These are phyloP conservation scores for Torulaspora pretoriensis DNA, from an alignment of 1,139 yeast genomes.

Conservation along the genomic window DNA sequence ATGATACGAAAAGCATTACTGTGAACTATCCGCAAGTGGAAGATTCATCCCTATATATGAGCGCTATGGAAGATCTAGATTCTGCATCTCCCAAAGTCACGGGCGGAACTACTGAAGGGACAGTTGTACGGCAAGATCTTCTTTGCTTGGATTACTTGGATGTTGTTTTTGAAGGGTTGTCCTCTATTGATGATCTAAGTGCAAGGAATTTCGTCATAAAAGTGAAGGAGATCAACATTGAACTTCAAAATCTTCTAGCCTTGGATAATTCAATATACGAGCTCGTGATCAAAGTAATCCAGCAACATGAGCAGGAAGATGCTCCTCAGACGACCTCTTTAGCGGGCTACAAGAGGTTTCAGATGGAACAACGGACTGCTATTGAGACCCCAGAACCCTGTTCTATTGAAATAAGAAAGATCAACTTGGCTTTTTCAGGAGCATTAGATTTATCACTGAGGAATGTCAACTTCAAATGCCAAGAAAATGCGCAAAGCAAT, in stretches of 20 bases:
- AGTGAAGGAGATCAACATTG: constrained; percentile 15
- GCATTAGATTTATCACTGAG: constrained; percentile 7
- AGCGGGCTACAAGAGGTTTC: constrained; percentile 26
- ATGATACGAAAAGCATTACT: constrained; percentile 47
- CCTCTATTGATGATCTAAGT: constrained; percentile 44
- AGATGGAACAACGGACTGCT: constrained; percentile 27
- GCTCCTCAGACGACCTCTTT: constrained; percentile 12
- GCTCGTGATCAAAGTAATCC: constrained; percentile 1
- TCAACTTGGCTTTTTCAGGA: constrained; percentile 13
- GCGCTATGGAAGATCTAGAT: constrained; percentile 55
- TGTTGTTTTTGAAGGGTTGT: constrained; percentile 51
- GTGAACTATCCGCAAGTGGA: constrained; percentile 65
- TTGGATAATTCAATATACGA: constrained; percentile 14
- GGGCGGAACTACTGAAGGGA: constrained; percentile 15
- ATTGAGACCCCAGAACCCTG: constrained; percentile 12
- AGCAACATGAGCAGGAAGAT: neutral
- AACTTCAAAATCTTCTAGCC: constrained; percentile 13
- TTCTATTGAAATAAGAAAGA: constrained; percentile 9
- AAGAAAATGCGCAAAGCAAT: constrained; percentile 7
- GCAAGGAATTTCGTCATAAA: constrained; percentile 18
- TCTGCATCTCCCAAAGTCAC: constrained; percentile 20
- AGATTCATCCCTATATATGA: constrained; percentile 74
- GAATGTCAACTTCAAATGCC: neutral
- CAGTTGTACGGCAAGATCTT: constrained; percentile 18
- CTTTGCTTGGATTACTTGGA: constrained; percentile 38